A percentile compares a stretch with the other conserved stretches of the same genome.
Conservation (phyloP, 345 rosid species). For the Boechera retrofracta region DNA sequence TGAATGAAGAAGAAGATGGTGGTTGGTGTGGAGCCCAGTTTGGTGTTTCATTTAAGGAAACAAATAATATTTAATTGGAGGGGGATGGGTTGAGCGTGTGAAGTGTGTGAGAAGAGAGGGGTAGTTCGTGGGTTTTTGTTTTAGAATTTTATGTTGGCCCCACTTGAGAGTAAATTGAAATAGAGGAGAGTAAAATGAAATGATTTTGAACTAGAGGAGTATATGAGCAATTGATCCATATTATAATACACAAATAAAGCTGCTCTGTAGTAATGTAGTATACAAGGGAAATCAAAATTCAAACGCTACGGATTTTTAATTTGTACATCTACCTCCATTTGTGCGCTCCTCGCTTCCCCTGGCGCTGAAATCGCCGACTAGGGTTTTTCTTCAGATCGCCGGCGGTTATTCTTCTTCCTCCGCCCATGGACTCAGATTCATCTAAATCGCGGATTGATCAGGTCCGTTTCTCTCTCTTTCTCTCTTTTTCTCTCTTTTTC, state of each 20-base stretch:
- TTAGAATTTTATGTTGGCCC: too few species aligned
- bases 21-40: too few species aligned
- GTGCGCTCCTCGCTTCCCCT: slow-evolving; percentile 35
- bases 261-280: background rate
- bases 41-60: too few species aligned
- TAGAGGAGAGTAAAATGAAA: too few species aligned
- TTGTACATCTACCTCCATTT: slow-evolving; percentile 15
- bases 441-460: slow-evolving; percentile 66
- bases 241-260: background rate
- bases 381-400: slow-evolving; percentile 48
- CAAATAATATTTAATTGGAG: too few species aligned
- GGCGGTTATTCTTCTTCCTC: slow-evolving; percentile 35
- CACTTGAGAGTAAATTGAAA: too few species aligned
- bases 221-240: too few species aligned
- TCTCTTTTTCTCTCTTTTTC: background rate
- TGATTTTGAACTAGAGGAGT: too few species aligned
- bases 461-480: slow-evolving; percentile 48
- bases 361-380: slow-evolving; percentile 32
- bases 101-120: too few species aligned
- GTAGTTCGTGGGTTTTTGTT: too few species aligned
- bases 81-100: too few species aligned
- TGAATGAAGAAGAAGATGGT: too few species aligned
- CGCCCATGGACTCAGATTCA: slow-evolving; percentile 69
- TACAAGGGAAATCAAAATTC: slow-evolving; percentile 40
- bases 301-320: slow-evolving; percentile 34